phyloP scores from a whole-genome alignment of 2,329 filamentous ascomycete genomes.

The Pseudogymnoascus sp. region DNA sequence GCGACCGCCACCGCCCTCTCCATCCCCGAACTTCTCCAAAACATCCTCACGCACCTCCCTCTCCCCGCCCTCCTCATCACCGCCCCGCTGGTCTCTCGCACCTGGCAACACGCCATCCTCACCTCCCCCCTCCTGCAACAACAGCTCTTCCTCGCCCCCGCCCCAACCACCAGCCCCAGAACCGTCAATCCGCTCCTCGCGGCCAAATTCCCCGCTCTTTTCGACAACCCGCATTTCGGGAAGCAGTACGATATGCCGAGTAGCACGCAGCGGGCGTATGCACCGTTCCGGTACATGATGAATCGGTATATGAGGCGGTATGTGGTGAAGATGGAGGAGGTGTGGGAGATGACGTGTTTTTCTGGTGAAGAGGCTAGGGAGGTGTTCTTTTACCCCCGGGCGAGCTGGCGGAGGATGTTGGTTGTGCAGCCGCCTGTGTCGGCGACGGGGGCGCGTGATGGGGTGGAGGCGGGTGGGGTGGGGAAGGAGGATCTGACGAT shows the following conservation, averaged over 20 bases:
- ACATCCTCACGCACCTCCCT: neutral
- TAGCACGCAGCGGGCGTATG: neutral
- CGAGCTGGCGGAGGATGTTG: neutral
- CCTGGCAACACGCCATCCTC: neutral
- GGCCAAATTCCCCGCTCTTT: neutral
- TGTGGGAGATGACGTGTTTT: constrained; percentile 5
- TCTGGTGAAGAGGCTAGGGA: neutral
- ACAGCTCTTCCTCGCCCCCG: neutral
- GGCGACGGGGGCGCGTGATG: neutral
- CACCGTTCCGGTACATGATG: neutral
- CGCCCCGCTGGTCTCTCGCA: neutral
- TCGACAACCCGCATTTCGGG: neutral
- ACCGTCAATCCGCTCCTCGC: neutral
- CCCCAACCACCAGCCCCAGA: neutral
- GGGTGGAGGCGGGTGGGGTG: neutral
- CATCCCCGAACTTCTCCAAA: neutral
- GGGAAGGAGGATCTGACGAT: neutral
- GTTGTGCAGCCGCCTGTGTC: constrained; percentile 7
- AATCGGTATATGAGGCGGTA: neutral
- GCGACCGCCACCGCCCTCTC: neutral
- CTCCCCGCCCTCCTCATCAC: neutral
- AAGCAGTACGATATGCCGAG: neutral
- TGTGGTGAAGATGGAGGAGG: neutral
- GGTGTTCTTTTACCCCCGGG: neutral
- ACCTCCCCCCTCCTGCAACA: neutral